phyloP scores from a whole-genome alignment of 352 stramenopile species.

The Chrysophaeum taylorii region DNA sequence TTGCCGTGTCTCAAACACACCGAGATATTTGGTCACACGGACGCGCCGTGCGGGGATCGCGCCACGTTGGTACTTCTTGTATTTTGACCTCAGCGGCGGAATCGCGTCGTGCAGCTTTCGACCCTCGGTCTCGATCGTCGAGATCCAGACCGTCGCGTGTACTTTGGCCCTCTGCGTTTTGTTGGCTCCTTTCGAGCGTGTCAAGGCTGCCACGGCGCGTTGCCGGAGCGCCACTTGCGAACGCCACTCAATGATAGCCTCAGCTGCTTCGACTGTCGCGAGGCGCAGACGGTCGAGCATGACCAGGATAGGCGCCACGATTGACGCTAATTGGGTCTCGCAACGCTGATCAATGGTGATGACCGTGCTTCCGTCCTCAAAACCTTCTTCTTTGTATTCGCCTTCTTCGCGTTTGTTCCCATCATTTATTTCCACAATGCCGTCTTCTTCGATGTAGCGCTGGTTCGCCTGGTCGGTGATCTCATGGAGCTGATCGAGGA shows the following conservation, averaged over 20 bases:
- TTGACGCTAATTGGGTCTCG: neutral
- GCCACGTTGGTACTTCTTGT: neutral
- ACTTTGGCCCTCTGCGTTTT: neutral
- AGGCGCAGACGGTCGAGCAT: neutral
- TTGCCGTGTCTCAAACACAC: neutral
- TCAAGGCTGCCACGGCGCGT: neutral
- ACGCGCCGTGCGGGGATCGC: neutral
- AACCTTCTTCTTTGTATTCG: too few relatives aligned
- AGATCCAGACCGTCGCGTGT: too few relatives aligned
- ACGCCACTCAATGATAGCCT: neutral
- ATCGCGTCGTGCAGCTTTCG: neutral
- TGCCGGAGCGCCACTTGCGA: neutral
- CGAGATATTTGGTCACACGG: neutral
- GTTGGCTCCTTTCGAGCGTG: neutral
- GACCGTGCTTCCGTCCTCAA: neutral
- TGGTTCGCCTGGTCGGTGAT: neutral
- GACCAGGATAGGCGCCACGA: neutral
- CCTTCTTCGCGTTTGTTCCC: too few relatives aligned
- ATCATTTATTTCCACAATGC: too few relatives aligned
- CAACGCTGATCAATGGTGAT: neutral
- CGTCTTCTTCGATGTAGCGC: neutral
- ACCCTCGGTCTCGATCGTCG: slow-evolving; percentile 10
- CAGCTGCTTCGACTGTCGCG: neutral
- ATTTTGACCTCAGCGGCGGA: neutral
- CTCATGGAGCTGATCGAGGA: neutral